Conservation (phyloP, 2,329 filamentous ascomycete species). For the Biscogniauxia marginata region DNA sequence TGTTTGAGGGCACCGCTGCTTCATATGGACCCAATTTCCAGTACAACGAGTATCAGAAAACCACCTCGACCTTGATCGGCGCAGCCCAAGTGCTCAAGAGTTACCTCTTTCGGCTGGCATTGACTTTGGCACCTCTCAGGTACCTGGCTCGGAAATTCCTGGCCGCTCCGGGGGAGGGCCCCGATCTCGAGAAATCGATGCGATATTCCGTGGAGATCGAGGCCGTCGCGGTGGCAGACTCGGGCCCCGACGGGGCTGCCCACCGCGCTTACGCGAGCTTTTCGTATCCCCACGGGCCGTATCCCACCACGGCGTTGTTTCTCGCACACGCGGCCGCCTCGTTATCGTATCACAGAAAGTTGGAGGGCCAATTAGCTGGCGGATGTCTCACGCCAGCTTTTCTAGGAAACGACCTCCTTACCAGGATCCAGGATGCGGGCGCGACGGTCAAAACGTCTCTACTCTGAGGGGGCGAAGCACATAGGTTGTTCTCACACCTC, state of each 20-base stretch:
- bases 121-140: conserved; percentile 3
- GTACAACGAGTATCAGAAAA: conserved; percentile 20
- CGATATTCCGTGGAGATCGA: conserved; percentile 11
- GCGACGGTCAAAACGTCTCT: conserved; percentile 9
- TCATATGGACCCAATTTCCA: conserved; percentile 18
- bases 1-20: conserved; percentile 11
- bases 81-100: conserved; percentile 5
- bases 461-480: background rate
- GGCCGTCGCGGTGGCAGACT: conserved; percentile 19
- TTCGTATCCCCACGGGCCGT: conserved; percentile 15
- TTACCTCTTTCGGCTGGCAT: background rate
- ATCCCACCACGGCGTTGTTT: conserved; percentile 18
- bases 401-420: conserved; percentile 14
- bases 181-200: conserved; percentile 15
- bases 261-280: conserved; percentile 15
- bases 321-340: conserved; percentile 20
- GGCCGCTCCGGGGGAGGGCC: conserved; percentile 17
- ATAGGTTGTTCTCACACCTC: too few species aligned
- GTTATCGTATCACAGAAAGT: conserved; percentile 17
- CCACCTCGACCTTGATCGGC: conserved; percentile 9
- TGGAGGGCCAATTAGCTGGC: conserved; percentile 9
- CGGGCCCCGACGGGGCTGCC: background rate
- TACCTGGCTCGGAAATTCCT: conserved; percentile 9
- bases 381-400: conserved; percentile 23
- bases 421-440: conserved; percentile 11